A percentile compares a stretch with the other conserved stretches of the same genome.
Evolutionary conservation across 1,139 yeast genomes (phyloP).

Genomic region (Zygotorulaspora mrakii): DNA sequence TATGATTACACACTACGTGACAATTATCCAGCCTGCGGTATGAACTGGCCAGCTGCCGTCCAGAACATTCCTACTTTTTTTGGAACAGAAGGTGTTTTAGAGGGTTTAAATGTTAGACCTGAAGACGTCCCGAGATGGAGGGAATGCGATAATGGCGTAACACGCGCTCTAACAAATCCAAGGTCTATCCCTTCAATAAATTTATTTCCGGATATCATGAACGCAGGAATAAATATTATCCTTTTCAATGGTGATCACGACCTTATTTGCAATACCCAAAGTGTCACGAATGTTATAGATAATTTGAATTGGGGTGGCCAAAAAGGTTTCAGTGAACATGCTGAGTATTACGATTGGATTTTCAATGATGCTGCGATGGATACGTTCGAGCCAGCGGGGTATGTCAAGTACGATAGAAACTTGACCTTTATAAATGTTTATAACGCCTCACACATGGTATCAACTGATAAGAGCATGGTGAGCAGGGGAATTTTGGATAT

Average conservation of each 20-base stretch:
- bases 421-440: conserved; percentile 71
- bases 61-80: conserved; percentile 58
- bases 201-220: conserved; percentile 61
- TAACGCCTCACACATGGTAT: conserved; percentile 92
- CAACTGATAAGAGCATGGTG: conserved; percentile 71
- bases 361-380: conserved; percentile 51
- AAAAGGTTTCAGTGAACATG: conserved; percentile 50
- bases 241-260: conserved; percentile 88
- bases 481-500: conserved; percentile 67
- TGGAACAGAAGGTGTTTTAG: conserved; percentile 50
- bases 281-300: conserved; percentile 64
- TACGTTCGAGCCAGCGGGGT: conserved; percentile 48
- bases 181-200: conserved; percentile 58
- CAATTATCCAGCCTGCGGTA: conserved; percentile 80
- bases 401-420: conserved; percentile 56
- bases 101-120: conserved; percentile 51
- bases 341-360: conserved; percentile 47
- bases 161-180: conserved; percentile 48
- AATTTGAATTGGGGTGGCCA: conserved; percentile 66
- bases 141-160: conserved; percentile 70
- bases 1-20: conserved; percentile 75
- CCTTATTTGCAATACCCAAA: conserved; percentile 78
- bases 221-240: conserved; percentile 54
- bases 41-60: conserved; percentile 89
- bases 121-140: conserved; percentile 48